Evolutionary conservation across 129 eudicot genomes (phyloP).

Genomic region (Artemisia argyi): DNA sequence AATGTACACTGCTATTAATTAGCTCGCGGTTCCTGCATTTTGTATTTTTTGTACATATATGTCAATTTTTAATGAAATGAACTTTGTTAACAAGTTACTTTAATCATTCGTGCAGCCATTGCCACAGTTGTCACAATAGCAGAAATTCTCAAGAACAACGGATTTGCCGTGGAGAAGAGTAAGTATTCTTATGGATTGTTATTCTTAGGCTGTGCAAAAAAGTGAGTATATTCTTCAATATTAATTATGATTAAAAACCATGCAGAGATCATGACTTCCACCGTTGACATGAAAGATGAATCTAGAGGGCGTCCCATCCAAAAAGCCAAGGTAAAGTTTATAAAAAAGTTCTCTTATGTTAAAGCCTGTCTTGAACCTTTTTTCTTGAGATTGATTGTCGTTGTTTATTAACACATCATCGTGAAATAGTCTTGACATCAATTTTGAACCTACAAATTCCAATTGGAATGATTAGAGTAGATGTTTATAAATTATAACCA

Average conservation of each 20-base stretch:
- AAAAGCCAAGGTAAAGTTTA: constrained; percentile 63
- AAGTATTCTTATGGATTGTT: constrained; percentile 23
- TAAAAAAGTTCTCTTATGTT: too few relatives aligned
- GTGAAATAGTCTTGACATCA: too few relatives aligned
- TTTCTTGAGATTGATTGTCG: not conserved
- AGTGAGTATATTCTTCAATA: not conserved
- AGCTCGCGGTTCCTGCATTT: not conserved
- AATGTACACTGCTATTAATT: not conserved
- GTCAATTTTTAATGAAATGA: not conserved
- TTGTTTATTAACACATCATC: not conserved
- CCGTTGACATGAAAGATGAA: constrained; percentile 83
- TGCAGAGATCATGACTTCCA: constrained; percentile 83
- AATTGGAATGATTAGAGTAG: too few relatives aligned
- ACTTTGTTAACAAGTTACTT: not conserved
- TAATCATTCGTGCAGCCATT: constrained; percentile 60
- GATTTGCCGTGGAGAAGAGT: constrained; percentile 87
- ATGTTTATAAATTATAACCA: too few relatives aligned
- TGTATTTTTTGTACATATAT: not conserved
- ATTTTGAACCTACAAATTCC: too few relatives aligned
- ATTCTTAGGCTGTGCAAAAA: not conserved
- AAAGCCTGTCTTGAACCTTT: too few relatives aligned
- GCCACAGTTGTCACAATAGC: constrained; percentile 83
- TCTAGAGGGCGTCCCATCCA: constrained; percentile 73
- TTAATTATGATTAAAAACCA: constrained; percentile 3
- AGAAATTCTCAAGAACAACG: constrained; percentile 83